Conservation (phyloP, 768 basidiomycete genomes). For the Pleurotus pulmonarius region DNA sequence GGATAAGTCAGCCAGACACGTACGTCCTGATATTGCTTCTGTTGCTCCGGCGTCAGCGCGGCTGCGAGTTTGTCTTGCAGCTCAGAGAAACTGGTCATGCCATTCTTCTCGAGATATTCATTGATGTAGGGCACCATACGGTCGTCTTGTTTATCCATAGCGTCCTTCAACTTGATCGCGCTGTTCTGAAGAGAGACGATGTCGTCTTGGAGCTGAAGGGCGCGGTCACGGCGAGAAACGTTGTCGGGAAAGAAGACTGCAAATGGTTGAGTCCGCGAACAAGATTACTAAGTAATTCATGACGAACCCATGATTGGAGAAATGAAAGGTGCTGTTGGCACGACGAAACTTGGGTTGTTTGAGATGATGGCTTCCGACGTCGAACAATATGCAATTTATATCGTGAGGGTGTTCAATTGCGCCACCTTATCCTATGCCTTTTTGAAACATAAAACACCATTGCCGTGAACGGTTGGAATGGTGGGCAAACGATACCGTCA, state of each 20-base stretch:
- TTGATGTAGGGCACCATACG: slow-evolving; percentile 6
- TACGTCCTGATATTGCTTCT: neutral
- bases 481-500: no score
- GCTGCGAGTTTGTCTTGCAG: neutral
- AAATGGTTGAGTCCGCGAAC: no score
- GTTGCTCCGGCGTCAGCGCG: slow-evolving; percentile 1
- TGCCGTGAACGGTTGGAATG: no score
- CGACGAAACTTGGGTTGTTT: no score
- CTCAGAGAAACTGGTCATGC: neutral
- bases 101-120: neutral
- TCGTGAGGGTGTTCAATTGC: no score
- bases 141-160: neutral
- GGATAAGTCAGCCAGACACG: neutral
- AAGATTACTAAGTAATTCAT: no score
- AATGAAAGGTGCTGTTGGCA: no score
- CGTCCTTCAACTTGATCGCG: neutral
- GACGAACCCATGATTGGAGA: no score
- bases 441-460: no score
- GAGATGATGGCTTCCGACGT: no score
- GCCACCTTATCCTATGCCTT: no score
- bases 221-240: slow-evolving; percentile 1
- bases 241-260: slow-evolving; percentile 3
- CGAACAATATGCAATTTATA: no score
- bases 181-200: neutral
- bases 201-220: slow-evolving; percentile 4